These are phyloP conservation scores for Tetratostichococcus sp. DNA, from an alignment of 139 green algal species.

Conservation along the genomic window DNA sequence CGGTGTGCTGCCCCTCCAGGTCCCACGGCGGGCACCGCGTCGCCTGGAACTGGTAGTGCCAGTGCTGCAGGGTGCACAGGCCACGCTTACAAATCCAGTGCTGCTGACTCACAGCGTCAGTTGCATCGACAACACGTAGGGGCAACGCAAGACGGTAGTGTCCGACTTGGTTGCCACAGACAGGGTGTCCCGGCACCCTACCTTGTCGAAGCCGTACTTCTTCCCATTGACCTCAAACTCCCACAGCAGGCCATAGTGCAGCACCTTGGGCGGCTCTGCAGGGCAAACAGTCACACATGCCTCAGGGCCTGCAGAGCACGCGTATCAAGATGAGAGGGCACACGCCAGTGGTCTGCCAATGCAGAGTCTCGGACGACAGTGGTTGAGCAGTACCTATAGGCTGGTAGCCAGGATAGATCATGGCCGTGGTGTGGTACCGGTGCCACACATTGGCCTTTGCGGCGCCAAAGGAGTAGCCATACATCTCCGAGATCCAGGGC, in stretches of 20 bases:
- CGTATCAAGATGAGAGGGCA: too few relatives aligned
- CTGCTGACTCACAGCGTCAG: too few relatives aligned
- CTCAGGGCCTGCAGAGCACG: too few relatives aligned
- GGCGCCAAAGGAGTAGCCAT: conserved; percentile 80
- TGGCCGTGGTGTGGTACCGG: conserved; percentile 52
- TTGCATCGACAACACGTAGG: too few relatives aligned
- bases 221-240: conserved; percentile 18
- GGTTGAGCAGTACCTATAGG: neutral
- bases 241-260: conserved; percentile 85
- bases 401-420: conserved; percentile 81
- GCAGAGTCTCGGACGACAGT: too few relatives aligned
- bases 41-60: conserved; percentile 26
- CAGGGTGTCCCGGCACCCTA: too few relatives aligned
- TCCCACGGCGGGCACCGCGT: conserved; percentile 21
- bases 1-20: conserved; percentile 1
- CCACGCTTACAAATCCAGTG: too few relatives aligned
- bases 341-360: too few relatives aligned
- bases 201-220: conserved; percentile 18
- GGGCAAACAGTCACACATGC: neutral
- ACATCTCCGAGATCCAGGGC: conserved; percentile 87
- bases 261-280: conserved; percentile 55
- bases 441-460: conserved; percentile 76
- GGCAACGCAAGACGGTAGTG: too few relatives aligned
- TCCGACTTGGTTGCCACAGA: neutral
- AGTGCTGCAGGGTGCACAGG: conserved; percentile 8